Evolutionary conservation across 805 yeast species (phyloP).

Genomic region (Myxozyma udenii): DNA sequence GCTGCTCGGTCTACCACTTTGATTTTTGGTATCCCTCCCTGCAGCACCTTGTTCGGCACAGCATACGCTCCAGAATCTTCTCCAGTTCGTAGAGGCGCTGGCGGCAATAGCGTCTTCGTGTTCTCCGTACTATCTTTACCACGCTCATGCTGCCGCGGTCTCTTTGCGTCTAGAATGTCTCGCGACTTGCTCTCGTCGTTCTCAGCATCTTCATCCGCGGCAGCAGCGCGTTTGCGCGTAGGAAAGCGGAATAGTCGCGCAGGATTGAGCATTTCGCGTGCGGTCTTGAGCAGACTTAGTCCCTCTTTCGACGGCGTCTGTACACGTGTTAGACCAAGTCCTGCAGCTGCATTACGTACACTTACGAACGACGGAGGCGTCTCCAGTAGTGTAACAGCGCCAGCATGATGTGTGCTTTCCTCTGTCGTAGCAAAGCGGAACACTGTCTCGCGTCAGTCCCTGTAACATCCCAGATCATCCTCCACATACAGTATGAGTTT

Average conservation of each 20-base stretch:
- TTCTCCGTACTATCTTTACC: not conserved
- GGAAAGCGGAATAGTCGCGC: conserved; percentile 21
- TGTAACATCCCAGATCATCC: not conserved
- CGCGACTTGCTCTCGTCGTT: not conserved
- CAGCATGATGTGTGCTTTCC: conserved; percentile 14
- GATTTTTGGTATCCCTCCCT: conserved; percentile 17
- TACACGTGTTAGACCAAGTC: too few species aligned
- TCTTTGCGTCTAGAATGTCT: conserved; percentile 1
- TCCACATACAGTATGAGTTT: conserved; percentile 18
- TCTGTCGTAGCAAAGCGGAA: conserved; percentile 25
- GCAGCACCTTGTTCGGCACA: not conserved
- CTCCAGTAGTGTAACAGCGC: conserved; percentile 26
- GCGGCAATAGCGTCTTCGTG: not conserved
- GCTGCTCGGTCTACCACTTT: conserved; percentile 7
- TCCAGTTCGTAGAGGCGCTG: conserved; percentile 3
- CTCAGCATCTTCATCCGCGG: not conserved
- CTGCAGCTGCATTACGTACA: too few species aligned
- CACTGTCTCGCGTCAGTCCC: conserved; percentile 2
- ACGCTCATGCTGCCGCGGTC: not conserved
- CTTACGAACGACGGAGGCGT: conserved; percentile 4
- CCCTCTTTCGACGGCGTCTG: not conserved
- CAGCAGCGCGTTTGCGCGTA: conserved; percentile 14
- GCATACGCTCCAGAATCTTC: conserved; percentile 6
- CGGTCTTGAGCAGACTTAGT: conserved; percentile 6
- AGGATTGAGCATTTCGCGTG: conserved; percentile 15